Base-by-base conservation (phyloP, 352 stramenopile species). In the Saprolegnia parasitica region DNA sequence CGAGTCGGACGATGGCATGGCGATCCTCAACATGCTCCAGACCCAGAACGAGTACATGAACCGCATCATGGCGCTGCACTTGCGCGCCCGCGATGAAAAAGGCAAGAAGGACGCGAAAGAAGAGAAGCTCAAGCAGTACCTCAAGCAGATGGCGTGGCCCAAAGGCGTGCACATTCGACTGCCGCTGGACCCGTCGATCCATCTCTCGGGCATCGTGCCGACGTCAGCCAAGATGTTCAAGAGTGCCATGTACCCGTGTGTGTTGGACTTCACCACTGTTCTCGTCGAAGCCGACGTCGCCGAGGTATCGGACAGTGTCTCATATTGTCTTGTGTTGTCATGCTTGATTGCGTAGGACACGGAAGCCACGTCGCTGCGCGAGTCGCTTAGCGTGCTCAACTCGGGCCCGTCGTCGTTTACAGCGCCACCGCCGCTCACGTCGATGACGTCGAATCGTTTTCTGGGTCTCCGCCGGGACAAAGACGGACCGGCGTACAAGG, bases 31-130 rank as follows among this genome's bases (percentile, higher is more conserved):
- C 35, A 95, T 95, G 85, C 73, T 95, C 37, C 86, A 87, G 74
- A 78, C 87, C 8, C 93, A 99, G 73, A 90, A 98, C 24, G 79
- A 92, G 21, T 98, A 98, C 74, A 96, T 99, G 80, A 86, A 91
- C 6, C 87, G 95, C 29, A 89, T 99, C 11, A 83, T 98, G 71
- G 72, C 87, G 13, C 91, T 91, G 52, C 97, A 99, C 75, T 89
- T 90, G 65, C 86, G 93, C 32, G 96, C 95, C 55, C 85, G 94
- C 26, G 86, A 97, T 67, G 84, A 96, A 68, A 95, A 96, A 66
- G 96, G 95, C 42, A 97, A 97, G 60, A 98, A 98, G 68, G 93
- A 98, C 64, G 84, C 88, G 52, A 99, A 99, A 74, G 96, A 99
- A 81, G 81, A 95, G 56, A 93, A 98, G 55, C 74, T 99, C 37